These are phyloP conservation scores for Tirmania nivea DNA, from an alignment of 495 filamentous ascomycete species.

Conservation along the genomic window DNA sequence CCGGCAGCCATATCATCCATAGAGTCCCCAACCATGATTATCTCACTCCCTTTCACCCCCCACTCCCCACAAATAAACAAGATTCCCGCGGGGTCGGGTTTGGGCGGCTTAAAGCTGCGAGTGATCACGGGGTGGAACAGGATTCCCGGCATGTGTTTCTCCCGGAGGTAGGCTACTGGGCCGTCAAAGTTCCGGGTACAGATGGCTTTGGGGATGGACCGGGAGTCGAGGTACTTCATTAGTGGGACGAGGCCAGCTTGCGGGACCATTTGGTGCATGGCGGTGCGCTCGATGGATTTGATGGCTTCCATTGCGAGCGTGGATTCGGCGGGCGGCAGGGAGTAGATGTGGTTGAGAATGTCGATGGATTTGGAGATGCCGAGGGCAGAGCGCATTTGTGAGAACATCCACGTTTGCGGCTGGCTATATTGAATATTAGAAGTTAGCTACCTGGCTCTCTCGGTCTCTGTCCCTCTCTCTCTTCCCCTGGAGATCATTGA, in stretches of 20 bases:
- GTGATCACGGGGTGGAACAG: slow-evolving; percentile 70
- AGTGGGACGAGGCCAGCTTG: slow-evolving; percentile 54
- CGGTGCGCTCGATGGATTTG: slow-evolving; percentile 52
- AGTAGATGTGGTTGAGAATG: slow-evolving; percentile 72
- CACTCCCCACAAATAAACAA: slow-evolving; percentile 59
- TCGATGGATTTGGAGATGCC: slow-evolving; percentile 47
- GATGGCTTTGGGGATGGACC: slow-evolving; percentile 49
- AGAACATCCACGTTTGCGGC: slow-evolving; percentile 91
- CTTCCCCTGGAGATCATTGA: too few relatives aligned
- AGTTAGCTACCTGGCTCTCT: background rate
- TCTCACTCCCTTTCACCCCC: slow-evolving; percentile 24
- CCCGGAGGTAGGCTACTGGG: slow-evolving; percentile 40
- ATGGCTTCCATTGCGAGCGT: slow-evolving; percentile 46
- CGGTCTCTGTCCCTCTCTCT: too few relatives aligned
- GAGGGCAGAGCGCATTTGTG: slow-evolving; percentile 48
- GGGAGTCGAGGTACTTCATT: slow-evolving; percentile 57
- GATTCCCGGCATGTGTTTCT: slow-evolving; percentile 43
- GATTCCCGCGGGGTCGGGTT: slow-evolving; percentile 75
- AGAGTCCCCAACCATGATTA: slow-evolving; percentile 47
- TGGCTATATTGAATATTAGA: slow-evolving; percentile 27
- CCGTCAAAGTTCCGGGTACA: slow-evolving; percentile 91
- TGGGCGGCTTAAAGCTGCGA: slow-evolving; percentile 60
- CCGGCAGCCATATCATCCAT: slow-evolving; percentile 90
- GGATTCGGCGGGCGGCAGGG: slow-evolving; percentile 40
- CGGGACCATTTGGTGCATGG: slow-evolving; percentile 56